A percentile compares a stretch with the other conserved stretches of the same genome.
These are phyloP conservation scores for Chytriomyces confervae DNA, from an alignment of 192 early-diverging fungal species.

Conservation along the genomic window DNA sequence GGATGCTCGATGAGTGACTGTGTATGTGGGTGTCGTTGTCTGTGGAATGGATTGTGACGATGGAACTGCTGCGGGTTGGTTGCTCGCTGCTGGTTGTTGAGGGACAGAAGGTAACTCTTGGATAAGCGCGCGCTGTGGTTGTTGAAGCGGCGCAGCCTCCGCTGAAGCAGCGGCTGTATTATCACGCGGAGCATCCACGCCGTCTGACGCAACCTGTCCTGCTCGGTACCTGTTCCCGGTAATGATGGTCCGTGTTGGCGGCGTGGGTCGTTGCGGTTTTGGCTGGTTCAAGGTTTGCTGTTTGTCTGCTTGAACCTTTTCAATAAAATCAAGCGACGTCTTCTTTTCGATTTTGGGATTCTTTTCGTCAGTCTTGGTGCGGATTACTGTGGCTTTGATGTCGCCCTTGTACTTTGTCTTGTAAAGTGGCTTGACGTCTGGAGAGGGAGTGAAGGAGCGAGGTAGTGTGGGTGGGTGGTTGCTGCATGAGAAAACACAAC, in stretches of 20 bases:
- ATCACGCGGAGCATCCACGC: no score
- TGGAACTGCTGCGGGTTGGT: background rate
- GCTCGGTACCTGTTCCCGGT: constrained; percentile 19
- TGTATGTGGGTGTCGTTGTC: constrained; percentile 39
- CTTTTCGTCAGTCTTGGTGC: constrained; percentile 27
- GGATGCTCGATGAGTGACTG: constrained; percentile 46
- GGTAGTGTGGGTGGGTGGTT: background rate
- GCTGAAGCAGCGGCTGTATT: background rate
- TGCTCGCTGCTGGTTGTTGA: background rate
- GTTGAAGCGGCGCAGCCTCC: background rate
- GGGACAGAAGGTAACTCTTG: constrained; percentile 26
- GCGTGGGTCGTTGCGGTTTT: constrained; percentile 12
- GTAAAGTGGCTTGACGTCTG: constrained; percentile 46
- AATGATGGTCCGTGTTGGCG: constrained; percentile 10
- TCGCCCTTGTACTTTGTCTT: constrained; percentile 55
- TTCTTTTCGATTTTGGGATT: constrained; percentile 22
- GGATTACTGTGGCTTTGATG: constrained; percentile 50
- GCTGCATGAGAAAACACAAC: constrained; percentile 15
- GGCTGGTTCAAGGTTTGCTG: constrained; percentile 11
- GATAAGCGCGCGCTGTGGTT: constrained; percentile 32
- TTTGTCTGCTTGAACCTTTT: constrained; percentile 29
- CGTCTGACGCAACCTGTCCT: background rate
- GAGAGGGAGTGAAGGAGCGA: background rate
- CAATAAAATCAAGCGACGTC: constrained; percentile 49
- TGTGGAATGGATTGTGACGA: background rate